Base-by-base conservation (phyloP, 129 eudicot genomes). In the Flaveria robusta region DNA sequence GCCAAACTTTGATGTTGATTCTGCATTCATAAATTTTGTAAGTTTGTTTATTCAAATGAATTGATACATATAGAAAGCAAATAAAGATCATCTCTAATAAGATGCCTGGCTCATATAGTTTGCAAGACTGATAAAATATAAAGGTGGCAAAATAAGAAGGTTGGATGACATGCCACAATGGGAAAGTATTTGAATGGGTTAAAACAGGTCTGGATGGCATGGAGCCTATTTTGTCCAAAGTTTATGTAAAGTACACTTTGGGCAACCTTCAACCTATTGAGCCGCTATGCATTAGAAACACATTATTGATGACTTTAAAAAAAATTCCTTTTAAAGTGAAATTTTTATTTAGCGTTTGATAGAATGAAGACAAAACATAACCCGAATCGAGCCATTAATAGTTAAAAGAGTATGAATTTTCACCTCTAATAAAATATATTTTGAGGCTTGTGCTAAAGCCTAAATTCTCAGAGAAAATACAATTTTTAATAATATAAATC, bases 1-100 rank as follows among this genome's bases (percentile, higher is more conserved):
- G 42, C 98, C 98, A 68, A 94, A 91, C 81, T 94, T 94, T 37
- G 98, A 91, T 39, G 81, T 77, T 5, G 93, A 78, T 88, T 94
- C 98, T 91, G 90, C 85, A 87, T 73, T 77, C 58, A 65, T 46
- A 79, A 80, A 63, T 39, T 52, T 41, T 23, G 62, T 71, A 66
- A 72, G 75, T 16, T 78, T 41, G 68, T 43, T 50, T 54, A 56
- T 39, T 45, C 66, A 63, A 65, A 66, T 20, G 11, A 19, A 34
- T 29, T 8, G 69, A 64, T 62, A 31, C 15, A 60, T 49, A 75
- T 6, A 5, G 22, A 81, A 65, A 62, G 37, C 18, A 71, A 34
- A 77, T 52, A 52, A 15, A 37, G n/a, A 56, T 49, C 9, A 60
- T 55, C 42, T 63, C 55, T 47, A 51, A 42, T 27, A 31, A 19